phyloP scores from a whole-genome alignment of 768 basidiomycete genomes.

The Kwoniella shandongensis region DNA sequence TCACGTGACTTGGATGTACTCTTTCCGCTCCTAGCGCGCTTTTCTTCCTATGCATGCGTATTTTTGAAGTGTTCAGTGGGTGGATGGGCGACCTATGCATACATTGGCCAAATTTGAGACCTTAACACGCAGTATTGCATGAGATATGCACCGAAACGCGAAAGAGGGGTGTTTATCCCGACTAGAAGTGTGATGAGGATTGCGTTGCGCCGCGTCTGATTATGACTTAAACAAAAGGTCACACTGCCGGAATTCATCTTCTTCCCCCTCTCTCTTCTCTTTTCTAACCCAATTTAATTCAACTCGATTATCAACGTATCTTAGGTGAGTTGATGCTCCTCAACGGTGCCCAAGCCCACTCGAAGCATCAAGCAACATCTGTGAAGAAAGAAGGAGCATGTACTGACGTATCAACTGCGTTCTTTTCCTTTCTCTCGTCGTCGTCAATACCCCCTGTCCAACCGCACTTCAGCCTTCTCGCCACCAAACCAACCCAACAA shows the following conservation, averaged over 20 bases:
- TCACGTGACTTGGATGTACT: conserved; percentile 23
- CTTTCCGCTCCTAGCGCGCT: background rate
- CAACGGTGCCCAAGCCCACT: background rate
- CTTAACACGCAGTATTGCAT: conserved; percentile 1
- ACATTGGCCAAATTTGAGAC: conserved; percentile 1
- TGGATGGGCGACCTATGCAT: conserved; percentile 14
- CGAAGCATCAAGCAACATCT: too few species aligned
- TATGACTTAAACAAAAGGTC: background rate
- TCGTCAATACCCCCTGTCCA: conserved; percentile 2
- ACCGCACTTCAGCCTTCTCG: conserved; percentile 11
- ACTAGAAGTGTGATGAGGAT: conserved; percentile 11
- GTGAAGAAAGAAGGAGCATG: too few species aligned
- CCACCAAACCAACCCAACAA: conserved; percentile 19
- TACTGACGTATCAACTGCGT: conserved; percentile 7
- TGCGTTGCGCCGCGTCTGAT: background rate
- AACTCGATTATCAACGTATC: background rate
- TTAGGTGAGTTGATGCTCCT: background rate
- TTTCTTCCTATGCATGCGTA: conserved; percentile 21
- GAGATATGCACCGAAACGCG: conserved; percentile 7
- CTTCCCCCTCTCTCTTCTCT: conserved; percentile 22
- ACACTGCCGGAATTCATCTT: background rate
- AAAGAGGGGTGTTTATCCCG: conserved; percentile 25
- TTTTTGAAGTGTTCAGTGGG: background rate
- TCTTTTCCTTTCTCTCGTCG: conserved; percentile 7
- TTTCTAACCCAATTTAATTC: conserved; percentile 14